Conservation (phyloP, 129 eudicot species). For the Arctium lappa region DNA sequence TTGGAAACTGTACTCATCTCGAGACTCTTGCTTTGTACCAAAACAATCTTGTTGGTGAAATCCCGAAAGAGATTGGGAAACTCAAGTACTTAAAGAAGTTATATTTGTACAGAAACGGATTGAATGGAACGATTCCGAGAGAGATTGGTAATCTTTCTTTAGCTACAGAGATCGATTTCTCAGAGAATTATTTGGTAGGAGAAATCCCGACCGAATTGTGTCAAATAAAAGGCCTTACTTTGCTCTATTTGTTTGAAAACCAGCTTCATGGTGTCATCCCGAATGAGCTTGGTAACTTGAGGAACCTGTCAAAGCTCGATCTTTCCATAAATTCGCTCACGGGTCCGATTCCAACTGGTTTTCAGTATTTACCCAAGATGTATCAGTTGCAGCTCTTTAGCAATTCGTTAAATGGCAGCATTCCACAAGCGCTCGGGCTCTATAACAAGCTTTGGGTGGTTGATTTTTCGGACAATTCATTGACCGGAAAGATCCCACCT, state of each 20-base stretch:
- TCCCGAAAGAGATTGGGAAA: conserved; percentile 67
- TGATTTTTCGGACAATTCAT: conserved; percentile 64
- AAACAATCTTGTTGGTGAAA: conserved; percentile 74
- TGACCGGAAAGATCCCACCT: conserved; percentile 82
- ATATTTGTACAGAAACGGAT: conserved; percentile 69
- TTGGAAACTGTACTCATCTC: conserved; percentile 65
- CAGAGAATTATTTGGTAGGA: conserved; percentile 68
- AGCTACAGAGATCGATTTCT: conserved; percentile 80
- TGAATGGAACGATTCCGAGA: conserved; percentile 81
- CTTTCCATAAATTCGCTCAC: conserved; percentile 74
- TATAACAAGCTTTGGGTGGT: conserved; percentile 81
- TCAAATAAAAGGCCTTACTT: conserved; percentile 44
- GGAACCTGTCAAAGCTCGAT: conserved; percentile 67
- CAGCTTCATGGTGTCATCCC: conserved; percentile 86
- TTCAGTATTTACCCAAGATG: conserved; percentile 74
- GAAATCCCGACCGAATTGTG: conserved; percentile 75
- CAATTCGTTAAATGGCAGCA: conserved; percentile 64
- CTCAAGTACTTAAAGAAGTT: conserved; percentile 48
- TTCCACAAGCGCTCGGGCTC: conserved; percentile 74
- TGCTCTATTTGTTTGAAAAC: conserved; percentile 77
- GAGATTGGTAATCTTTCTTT: conserved; percentile 85
- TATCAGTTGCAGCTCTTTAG: conserved; percentile 72
- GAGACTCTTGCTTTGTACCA: conserved; percentile 85
- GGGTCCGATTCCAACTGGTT: conserved; percentile 73
- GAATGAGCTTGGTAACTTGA: conserved; percentile 50